Evolutionary conservation across 2,329 filamentous ascomycete genomes (phyloP).

Genomic region (Neopestalotiopsis clavispora): DNA sequence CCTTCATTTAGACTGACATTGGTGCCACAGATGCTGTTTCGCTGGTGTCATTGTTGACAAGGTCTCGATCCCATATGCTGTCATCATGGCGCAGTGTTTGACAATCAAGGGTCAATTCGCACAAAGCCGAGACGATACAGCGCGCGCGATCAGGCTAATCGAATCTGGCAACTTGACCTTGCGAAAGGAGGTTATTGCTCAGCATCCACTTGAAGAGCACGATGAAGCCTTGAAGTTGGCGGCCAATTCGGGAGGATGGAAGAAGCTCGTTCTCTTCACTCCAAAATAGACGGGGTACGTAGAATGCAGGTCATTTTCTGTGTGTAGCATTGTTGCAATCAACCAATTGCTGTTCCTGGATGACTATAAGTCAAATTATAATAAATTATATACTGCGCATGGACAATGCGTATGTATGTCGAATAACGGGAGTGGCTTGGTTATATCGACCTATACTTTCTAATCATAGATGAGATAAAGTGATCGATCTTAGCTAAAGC

Average conservation of each 20-base stretch:
- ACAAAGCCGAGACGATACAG: not conserved
- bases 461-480: not conserved
- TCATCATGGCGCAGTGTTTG: slow-evolving; percentile 3
- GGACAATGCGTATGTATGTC: too few species aligned
- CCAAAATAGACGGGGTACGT: not conserved
- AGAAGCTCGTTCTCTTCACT: not conserved
- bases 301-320: too few species aligned
- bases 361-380: too few species aligned
- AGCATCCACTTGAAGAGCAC: not conserved
- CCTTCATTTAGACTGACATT: not conserved
- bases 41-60: slow-evolving; percentile 2
- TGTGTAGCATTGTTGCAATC: too few species aligned
- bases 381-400: too few species aligned
- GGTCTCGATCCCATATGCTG: slow-evolving; percentile 3
- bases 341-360: too few species aligned
- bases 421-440: not conserved
- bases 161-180: slow-evolving; percentile 6
- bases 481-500: not conserved
- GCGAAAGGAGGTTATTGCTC: not conserved
- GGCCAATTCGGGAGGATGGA: not conserved
- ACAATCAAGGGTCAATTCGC: slow-evolving; percentile 8
- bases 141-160: not conserved
- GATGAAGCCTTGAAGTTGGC: not conserved
- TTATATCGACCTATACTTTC: not conserved
- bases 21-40: not conserved